Evolutionary conservation across 352 stramenopile genomes (phyloP).

Genomic region (Globisporangium irregulare): DNA sequence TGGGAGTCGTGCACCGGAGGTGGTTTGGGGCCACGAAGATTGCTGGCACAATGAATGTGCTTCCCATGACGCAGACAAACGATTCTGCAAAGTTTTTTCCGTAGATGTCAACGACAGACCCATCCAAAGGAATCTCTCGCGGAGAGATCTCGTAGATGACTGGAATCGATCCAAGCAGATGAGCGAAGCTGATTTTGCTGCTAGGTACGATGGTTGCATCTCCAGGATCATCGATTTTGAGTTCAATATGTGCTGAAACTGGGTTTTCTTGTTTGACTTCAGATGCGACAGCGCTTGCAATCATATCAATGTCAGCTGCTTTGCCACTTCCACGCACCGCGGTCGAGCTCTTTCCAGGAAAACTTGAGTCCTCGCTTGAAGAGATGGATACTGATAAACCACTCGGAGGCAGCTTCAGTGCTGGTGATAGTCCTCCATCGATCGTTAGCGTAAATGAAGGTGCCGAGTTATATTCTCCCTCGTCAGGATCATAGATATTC

Average conservation of each 20-base stretch:
- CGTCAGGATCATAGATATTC: conserved; percentile 27
- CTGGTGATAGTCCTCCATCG: conserved; percentile 13
- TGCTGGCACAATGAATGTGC: conserved; percentile 1
- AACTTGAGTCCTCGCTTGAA: not conserved
- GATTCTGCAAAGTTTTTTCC: conserved; percentile 19
- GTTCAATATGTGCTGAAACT: conserved; percentile 4
- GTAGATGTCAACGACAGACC: conserved; percentile 15
- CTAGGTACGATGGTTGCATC: not conserved
- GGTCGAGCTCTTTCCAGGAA: not conserved
- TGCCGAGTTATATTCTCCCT: conserved; percentile 31
- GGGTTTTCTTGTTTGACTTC: conserved; percentile 19
- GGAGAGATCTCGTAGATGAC: conserved; percentile 17
- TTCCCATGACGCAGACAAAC: conserved; percentile 16
- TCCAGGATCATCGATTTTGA: conserved; percentile 4
- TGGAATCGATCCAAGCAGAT: conserved; percentile 11
- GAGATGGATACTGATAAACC: conserved; percentile 7
- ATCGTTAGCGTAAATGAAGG: conserved; percentile 21
- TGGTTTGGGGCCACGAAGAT: conserved; percentile 7
- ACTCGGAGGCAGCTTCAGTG: conserved; percentile 8
- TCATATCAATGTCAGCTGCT: conserved; percentile 10
- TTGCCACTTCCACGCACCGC: conserved; percentile 15
- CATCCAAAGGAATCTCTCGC: conserved; percentile 14
- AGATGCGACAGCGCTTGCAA: conserved; percentile 6
- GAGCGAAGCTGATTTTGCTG: conserved; percentile 13
- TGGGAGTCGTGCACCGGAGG: conserved; percentile 14